These are phyloP conservation scores for Leptographium flavum DNA, from an alignment of 2,329 filamentous ascomycete species.

Conservation along the genomic window DNA sequence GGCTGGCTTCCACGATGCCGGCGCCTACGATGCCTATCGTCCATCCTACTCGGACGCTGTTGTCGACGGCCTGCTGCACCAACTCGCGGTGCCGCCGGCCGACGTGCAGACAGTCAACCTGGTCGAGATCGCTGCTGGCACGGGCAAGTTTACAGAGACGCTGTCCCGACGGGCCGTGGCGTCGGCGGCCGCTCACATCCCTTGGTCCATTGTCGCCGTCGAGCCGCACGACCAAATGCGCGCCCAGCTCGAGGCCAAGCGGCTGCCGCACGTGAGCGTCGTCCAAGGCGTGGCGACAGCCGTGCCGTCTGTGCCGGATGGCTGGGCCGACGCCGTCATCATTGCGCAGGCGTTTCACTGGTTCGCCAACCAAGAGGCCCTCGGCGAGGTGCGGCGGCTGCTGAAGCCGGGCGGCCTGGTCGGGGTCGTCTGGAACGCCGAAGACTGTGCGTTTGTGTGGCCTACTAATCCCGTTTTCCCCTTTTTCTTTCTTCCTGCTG, in stretches of 20 bases:
- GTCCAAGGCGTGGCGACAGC: constrained; percentile 43
- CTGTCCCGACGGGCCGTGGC: constrained; percentile 43
- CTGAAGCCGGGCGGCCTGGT: constrained; percentile 45
- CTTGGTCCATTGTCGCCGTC: constrained; percentile 36
- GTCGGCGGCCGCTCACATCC: too few species aligned
- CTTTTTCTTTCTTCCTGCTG: neutral
- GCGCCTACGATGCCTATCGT: constrained; percentile 51
- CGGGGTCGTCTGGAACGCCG: constrained; percentile 60
- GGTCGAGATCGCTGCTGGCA: constrained; percentile 19
- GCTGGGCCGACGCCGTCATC: constrained; percentile 50
- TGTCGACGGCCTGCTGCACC: constrained; percentile 41
- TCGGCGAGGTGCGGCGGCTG: constrained; percentile 52
- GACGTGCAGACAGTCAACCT: constrained; percentile 22
- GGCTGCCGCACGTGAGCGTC: constrained; percentile 37
- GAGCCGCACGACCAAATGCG: constrained; percentile 54
- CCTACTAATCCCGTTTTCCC: neutral
- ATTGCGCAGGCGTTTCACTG: constrained; percentile 52
- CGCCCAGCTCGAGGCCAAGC: constrained; percentile 42
- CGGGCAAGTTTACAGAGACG: constrained; percentile 20
- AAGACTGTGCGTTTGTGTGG: constrained; percentile 35
- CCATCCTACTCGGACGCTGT: constrained; percentile 50
- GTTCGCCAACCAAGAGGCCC: constrained; percentile 49
- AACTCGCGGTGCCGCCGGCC: constrained; percentile 34
- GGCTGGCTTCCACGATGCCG: constrained; percentile 51
- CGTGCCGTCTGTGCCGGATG: constrained; percentile 37